Conservation (phyloP, 2,329 filamentous ascomycete genomes). For the Fusarium sp. region DNA sequence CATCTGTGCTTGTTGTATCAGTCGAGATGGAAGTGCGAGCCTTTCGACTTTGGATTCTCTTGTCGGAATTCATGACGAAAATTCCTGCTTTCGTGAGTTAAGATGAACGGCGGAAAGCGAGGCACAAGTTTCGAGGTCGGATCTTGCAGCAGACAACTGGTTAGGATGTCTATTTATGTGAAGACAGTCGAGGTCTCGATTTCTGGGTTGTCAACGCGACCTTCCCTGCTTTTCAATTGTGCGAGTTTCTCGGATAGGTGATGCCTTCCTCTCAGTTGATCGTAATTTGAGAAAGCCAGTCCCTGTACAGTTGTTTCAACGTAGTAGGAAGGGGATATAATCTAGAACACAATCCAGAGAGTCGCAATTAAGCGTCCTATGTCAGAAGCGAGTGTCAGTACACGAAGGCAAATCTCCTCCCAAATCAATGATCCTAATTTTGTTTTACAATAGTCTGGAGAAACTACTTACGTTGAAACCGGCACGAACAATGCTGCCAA, state of each 20-base stretch:
- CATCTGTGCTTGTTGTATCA: constrained; percentile 14
- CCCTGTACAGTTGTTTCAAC: background rate
- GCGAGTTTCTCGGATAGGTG: background rate
- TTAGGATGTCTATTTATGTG: background rate
- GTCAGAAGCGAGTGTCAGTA: background rate
- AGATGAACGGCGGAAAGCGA: background rate
- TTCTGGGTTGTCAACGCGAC: background rate
- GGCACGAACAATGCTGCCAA: background rate
- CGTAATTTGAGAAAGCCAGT: background rate
- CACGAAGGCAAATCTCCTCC: background rate
- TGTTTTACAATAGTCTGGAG: background rate
- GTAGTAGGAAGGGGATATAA: background rate
- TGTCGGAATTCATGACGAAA: constrained; percentile 24
- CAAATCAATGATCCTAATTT: background rate
- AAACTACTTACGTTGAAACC: constrained; percentile 3
- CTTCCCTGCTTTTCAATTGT: background rate
- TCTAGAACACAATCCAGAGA: background rate
- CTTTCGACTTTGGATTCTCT: constrained; percentile 12
- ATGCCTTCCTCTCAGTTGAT: background rate
- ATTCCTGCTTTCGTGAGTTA: background rate
- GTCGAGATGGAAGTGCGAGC: constrained; percentile 8
- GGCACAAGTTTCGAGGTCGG: background rate
- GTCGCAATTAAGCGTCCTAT: background rate
- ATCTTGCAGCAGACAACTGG: background rate
- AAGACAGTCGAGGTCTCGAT: background rate